Percentiles rank a stretch among this genome's conserved stretches.
phyloP scores from a whole-genome alignment of 1,139 yeast species.

The Saccharomyces hybrid region DNA sequence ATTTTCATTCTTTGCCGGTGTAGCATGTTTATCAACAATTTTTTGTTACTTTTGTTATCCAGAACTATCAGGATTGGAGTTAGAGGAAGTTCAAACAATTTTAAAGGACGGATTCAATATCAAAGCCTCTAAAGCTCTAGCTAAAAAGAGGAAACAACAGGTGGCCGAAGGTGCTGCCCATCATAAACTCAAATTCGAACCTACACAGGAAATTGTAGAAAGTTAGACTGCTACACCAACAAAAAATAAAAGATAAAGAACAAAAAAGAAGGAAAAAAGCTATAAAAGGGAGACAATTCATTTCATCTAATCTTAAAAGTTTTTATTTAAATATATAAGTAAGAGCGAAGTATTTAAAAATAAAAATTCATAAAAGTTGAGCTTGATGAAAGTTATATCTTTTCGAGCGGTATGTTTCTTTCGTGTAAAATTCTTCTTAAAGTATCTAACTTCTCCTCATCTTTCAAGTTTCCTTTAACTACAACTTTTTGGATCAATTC shows the following conservation, averaged over 20 bases:
- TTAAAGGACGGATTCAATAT: conserved; percentile 81
- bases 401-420: conserved; percentile 4
- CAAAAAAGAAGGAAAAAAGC: neutral
- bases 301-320: neutral
- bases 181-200: conserved; percentile 15
- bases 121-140: conserved; percentile 56
- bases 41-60: conserved; percentile 82
- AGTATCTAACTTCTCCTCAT: conserved; percentile 1
- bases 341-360: neutral
- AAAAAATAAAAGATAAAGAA: neutral
- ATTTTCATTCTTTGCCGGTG: conserved; percentile 79
- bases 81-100: conserved; percentile 82
- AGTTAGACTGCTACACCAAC: conserved; percentile 1
- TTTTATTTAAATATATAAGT: neutral
- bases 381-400: neutral
- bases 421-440: conserved; percentile 5
- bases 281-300: neutral
- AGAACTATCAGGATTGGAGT: conserved; percentile 80
- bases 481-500: conserved; percentile 40
- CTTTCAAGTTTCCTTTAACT: conserved; percentile 14
- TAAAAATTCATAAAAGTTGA: neutral
- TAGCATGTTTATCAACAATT: conserved; percentile 61
- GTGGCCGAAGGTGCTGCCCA: conserved; percentile 9
- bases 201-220: conserved; percentile 22
- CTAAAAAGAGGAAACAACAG: conserved; percentile 32